phyloP scores from a whole-genome alignment of 2,329 filamentous ascomycete genomes.

The Epichloe gansuensis region DNA sequence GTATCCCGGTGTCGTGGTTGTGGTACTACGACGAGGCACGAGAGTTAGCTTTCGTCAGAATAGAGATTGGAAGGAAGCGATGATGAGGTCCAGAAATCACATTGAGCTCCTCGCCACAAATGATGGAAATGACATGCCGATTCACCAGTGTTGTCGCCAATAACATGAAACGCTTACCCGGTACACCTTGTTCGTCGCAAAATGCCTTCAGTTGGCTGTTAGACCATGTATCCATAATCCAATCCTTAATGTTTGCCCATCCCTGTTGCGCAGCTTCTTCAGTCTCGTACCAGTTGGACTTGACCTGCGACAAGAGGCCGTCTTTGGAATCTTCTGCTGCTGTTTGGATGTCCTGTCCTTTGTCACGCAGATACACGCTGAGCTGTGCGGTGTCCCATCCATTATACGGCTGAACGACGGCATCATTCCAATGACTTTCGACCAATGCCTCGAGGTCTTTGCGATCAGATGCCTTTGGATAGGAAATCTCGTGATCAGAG shows the following conservation, averaged over 20 bases:
- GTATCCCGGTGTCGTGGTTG: conserved; percentile 79
- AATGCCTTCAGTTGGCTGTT: conserved; percentile 92
- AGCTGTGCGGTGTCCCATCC: conserved; percentile 64
- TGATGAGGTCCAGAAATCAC: too few relatives aligned
- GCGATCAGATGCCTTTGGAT: conserved; percentile 81
- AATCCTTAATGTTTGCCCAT: conserved; percentile 65
- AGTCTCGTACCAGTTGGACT: conserved; percentile 64
- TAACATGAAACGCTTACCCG: conserved; percentile 30
- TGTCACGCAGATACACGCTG: conserved; percentile 52
- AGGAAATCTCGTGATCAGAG: conserved; percentile 79
- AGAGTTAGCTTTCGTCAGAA: not conserved
- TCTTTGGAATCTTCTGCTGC: conserved; percentile 57
- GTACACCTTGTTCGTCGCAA: conserved; percentile 76
- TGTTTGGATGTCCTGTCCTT: conserved; percentile 58
- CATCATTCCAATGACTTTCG: conserved; percentile 75
- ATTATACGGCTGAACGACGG: conserved; percentile 63
- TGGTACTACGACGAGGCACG: conserved; percentile 40
- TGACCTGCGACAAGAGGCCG: conserved; percentile 55
- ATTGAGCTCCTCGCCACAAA: too few relatives aligned
- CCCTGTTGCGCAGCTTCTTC: conserved; percentile 64
- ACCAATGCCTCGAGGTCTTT: conserved; percentile 91
- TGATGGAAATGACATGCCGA: too few relatives aligned
- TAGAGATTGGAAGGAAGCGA: not conserved
- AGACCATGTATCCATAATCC: conserved; percentile 92
- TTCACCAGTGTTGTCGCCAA: not conserved